Evolutionary conservation across 495 filamentous ascomycete genomes (phyloP).

Genomic region (Glarea lozoyensis): DNA sequence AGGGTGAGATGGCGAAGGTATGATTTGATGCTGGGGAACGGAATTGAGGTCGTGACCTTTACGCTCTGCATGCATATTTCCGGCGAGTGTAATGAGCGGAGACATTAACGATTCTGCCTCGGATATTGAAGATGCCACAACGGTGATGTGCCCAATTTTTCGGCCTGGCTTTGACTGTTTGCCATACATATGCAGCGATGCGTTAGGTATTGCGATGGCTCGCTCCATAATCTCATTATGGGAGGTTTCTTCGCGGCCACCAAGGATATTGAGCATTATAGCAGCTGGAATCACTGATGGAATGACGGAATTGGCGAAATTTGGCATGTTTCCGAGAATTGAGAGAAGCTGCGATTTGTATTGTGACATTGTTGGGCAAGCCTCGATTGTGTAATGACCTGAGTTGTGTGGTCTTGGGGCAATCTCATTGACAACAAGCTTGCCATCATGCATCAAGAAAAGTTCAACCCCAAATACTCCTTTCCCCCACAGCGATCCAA

Average conservation of each 20-base stretch:
- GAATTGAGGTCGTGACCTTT: no score
- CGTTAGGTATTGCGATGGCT: constrained; percentile 53
- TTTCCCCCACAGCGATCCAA: constrained; percentile 73
- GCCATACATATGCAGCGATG: constrained; percentile 79
- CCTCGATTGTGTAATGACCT: constrained; percentile 95
- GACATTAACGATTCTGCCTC: background rate
- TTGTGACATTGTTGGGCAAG: constrained; percentile 74
- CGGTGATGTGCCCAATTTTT: constrained; percentile 82
- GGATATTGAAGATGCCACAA: background rate
- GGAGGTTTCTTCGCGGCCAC: constrained; percentile 58
- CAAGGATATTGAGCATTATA: constrained; percentile 97
- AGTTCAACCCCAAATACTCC: constrained; percentile 96
- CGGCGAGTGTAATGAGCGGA: background rate
- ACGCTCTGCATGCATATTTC: no score
- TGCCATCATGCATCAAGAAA: constrained; percentile 72
- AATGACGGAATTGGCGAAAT: constrained; percentile 48
- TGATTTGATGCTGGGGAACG: background rate
- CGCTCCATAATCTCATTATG: constrained; percentile 58
- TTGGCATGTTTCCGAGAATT: constrained; percentile 65
- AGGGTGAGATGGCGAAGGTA: background rate
- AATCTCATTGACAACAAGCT: constrained; percentile 69
- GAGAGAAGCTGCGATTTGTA: constrained; percentile 85
- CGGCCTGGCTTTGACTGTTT: constrained; percentile 80
- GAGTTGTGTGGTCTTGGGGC: constrained; percentile 96
- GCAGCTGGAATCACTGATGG: constrained; percentile 49